A percentile compares a stretch with the other conserved stretches of the same genome.
phyloP scores from a whole-genome alignment of 345 rosid species.

The Eutrema heterophyllum region DNA sequence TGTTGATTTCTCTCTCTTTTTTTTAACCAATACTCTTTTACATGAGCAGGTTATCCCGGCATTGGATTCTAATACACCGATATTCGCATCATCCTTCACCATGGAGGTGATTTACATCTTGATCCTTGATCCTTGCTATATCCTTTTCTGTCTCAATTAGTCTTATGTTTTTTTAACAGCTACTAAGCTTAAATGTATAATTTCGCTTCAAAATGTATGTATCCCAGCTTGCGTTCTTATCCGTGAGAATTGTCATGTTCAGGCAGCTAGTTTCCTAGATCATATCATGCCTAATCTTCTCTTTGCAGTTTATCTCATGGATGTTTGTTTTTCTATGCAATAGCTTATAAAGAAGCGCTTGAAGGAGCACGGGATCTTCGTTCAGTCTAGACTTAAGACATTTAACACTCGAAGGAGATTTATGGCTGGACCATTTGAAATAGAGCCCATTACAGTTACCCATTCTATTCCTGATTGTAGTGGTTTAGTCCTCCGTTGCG shows the following conservation, averaged over 20 bases:
- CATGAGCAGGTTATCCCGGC: constrained; percentile 86
- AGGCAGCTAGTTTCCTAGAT: neutral
- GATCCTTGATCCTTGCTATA: neutral
- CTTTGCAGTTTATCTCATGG: constrained; percentile 2
- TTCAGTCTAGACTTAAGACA: constrained; percentile 81
- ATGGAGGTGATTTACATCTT: constrained; percentile 67
- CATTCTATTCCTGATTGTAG: constrained; percentile 99
- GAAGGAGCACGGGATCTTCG: constrained; percentile 92
- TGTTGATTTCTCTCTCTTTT: neutral
- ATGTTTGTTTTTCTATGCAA: constrained; percentile 16
- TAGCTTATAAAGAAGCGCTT: constrained; percentile 93
- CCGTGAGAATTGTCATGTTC: neutral
- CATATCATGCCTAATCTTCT: neutral
- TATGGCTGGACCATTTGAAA: constrained; percentile 93
- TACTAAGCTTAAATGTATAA: neutral
- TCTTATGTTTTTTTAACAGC: neutral
- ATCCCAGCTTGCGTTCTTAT: neutral
- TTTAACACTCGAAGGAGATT: constrained; percentile 68
- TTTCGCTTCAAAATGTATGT: neutral
- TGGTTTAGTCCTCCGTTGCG: constrained; percentile 90
- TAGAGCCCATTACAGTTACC: constrained; percentile 93
- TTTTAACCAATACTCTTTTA: constrained; percentile 2
- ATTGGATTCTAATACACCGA: constrained; percentile 75
- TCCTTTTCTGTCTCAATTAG: neutral
- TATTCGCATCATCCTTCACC: constrained; percentile 93